These are phyloP conservation scores for Lepidium africanum DNA, from an alignment of 345 rosid species.

Conservation along the genomic window DNA sequence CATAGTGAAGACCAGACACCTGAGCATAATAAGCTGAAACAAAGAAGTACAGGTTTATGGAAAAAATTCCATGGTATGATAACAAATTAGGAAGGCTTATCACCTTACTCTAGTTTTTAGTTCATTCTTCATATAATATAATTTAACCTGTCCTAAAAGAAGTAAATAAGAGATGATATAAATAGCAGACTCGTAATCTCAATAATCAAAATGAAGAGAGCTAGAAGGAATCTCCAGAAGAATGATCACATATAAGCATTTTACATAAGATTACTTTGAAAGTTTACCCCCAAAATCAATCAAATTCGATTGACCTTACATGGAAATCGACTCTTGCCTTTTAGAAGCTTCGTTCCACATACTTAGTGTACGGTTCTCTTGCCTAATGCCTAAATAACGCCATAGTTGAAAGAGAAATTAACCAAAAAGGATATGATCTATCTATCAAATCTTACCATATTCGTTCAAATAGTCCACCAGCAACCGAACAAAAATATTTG, in stretches of 20 bases:
- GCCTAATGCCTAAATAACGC: neutral
- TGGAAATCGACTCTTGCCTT: neutral
- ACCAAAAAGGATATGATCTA: neutral
- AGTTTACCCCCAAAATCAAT: neutral
- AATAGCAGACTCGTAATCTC: neutral
- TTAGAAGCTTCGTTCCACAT: neutral
- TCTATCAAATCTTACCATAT: slow-evolving; percentile 43
- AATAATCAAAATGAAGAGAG: neutral
- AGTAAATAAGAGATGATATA: neutral
- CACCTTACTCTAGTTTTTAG: neutral
- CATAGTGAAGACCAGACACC: slow-evolving; percentile 68
- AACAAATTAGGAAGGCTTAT: neutral
- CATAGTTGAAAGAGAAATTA: neutral
- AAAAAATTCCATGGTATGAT: neutral
- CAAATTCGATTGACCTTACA: neutral
- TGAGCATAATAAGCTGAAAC: slow-evolving; percentile 80
- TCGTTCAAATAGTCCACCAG: slow-evolving; percentile 84
- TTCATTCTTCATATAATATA: neutral
- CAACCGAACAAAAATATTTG: slow-evolving; percentile 50
- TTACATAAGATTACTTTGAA: neutral
- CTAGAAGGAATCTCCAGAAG: neutral
- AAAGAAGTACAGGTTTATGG: neutral
- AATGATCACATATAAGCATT: neutral
- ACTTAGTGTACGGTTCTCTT: neutral
- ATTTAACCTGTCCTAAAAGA: neutral